A percentile compares a stretch with the other conserved stretches of the same genome.
These are phyloP conservation scores for Geosiphon pyriformis DNA, from an alignment of 192 early-diverging fungal species.

Conservation along the genomic window DNA sequence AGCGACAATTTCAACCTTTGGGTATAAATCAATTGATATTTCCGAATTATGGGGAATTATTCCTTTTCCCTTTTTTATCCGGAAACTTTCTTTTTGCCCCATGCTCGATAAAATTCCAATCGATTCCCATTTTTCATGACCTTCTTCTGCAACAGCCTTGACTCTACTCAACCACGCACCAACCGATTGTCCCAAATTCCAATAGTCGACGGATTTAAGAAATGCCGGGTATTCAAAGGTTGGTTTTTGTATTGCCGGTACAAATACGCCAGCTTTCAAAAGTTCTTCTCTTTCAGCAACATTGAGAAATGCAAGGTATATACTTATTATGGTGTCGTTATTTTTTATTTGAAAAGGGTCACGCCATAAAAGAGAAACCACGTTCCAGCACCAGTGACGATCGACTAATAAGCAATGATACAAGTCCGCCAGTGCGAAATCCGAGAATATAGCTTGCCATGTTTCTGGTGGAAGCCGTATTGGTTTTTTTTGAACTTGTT, in stretches of 20 bases:
- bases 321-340: neutral
- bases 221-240: neutral
- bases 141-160: neutral
- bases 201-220: neutral
- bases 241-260: neutral
- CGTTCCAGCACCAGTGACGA: neutral
- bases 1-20: too few species aligned
- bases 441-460: neutral
- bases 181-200: neutral
- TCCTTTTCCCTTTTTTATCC: neutral
- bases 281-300: neutral
- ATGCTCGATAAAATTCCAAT: too few species aligned
- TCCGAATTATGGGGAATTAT: neutral
- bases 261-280: neutral
- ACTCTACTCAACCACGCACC: neutral
- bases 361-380: neutral
- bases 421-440: neutral
- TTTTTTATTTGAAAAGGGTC: neutral
- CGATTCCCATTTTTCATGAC: too few species aligned
- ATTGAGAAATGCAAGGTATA: neutral
- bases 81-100: too few species aligned
- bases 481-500: too few species aligned
- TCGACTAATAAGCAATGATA: neutral
- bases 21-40: neutral
- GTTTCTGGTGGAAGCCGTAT: neutral